phyloP scores from a whole-genome alignment of 2,329 filamentous ascomycete genomes.

The Verticillium nonalfalfae region DNA sequence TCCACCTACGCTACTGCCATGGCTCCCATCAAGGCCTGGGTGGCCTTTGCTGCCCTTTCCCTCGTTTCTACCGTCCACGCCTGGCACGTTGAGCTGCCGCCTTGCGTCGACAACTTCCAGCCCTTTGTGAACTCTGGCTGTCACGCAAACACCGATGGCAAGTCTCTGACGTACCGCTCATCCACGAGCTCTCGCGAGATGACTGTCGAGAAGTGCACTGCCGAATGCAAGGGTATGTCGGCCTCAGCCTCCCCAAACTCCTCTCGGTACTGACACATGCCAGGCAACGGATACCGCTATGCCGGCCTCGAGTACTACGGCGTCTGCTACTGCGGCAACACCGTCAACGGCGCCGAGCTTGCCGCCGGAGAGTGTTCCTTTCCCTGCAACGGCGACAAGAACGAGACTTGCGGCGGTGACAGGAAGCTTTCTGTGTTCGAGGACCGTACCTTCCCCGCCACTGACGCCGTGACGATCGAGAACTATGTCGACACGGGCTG shows the following conservation, averaged over 20 bases:
- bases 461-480: slow-evolving; percentile 36
- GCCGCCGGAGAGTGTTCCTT: slow-evolving; percentile 50
- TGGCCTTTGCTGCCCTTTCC: slow-evolving; percentile 30
- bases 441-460: slow-evolving; percentile 39
- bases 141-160: slow-evolving; percentile 28
- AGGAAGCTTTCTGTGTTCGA: slow-evolving; percentile 39
- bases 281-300: slow-evolving; percentile 42
- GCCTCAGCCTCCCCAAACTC: not conserved
- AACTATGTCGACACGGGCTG: slow-evolving; percentile 58
- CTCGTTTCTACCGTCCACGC: slow-evolving; percentile 29
- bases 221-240: slow-evolving; percentile 39
- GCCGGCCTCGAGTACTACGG: slow-evolving; percentile 46
- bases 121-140: slow-evolving; percentile 44
- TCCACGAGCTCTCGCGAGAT: slow-evolving; percentile 28
- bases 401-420: slow-evolving; percentile 40
- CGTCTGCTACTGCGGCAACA: slow-evolving; percentile 46
- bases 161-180: slow-evolving; percentile 35
- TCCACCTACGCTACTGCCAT: slow-evolving; percentile 16
- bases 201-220: slow-evolving; percentile 40
- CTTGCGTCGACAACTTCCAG: slow-evolving; percentile 36
- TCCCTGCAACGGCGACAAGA: slow-evolving; percentile 39
- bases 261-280: not conserved
- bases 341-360: slow-evolving; percentile 45
- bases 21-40: slow-evolving; percentile 23
- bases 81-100: slow-evolving; percentile 35